A percentile compares a stretch with the other conserved stretches of the same genome.
These are phyloP conservation scores for Sclerotinia glacialis DNA, from an alignment of 2,329 filamentous ascomycete species.

Conservation along the genomic window DNA sequence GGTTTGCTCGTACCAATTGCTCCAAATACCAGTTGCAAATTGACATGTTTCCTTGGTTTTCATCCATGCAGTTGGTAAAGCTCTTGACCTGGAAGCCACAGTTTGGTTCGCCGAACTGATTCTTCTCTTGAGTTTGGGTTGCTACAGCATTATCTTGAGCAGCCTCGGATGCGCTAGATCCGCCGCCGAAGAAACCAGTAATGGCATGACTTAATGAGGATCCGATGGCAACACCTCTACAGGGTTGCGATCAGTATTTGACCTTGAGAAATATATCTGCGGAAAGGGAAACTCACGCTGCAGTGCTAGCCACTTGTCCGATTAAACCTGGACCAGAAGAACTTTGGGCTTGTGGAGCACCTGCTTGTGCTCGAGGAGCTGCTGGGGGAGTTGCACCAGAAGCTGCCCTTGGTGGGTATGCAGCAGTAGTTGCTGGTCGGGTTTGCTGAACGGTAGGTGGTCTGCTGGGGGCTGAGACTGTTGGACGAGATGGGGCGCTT, in stretches of 20 bases:
- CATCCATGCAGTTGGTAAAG: conserved; percentile 96
- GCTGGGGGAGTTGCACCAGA: conserved; percentile 48
- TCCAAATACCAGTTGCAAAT: conserved; percentile 99
- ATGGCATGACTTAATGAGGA: conserved; percentile 94
- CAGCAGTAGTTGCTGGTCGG: conserved; percentile 66
- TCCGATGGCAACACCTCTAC: conserved; percentile 91
- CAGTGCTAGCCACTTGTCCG: conserved; percentile 95
- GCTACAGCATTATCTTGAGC: conserved; percentile 49
- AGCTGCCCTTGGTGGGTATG: conserved; percentile 49
- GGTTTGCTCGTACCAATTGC: conserved; percentile 61
- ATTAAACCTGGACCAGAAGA: conserved; percentile 78
- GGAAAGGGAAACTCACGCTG: conserved; percentile 70
- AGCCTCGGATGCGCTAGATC: conserved; percentile 57
- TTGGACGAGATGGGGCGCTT: conserved; percentile 63
- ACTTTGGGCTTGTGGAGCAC: conserved; percentile 35
- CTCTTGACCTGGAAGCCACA: conserved; percentile 77
- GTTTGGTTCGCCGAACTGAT: conserved; percentile 58
- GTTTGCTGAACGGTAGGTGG: conserved; percentile 59
- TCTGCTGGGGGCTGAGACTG: conserved; percentile 44
- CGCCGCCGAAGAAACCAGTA: conserved; percentile 81
- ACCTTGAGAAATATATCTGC: background rate
- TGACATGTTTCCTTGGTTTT: conserved; percentile 88
- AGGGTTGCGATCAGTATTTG: conserved; percentile 18
- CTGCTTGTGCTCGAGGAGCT: conserved; percentile 22
- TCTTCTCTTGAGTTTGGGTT: conserved; percentile 51